Base-by-base conservation (phyloP, 2,329 filamentous ascomycete genomes). In the Periconia sp. region DNA sequence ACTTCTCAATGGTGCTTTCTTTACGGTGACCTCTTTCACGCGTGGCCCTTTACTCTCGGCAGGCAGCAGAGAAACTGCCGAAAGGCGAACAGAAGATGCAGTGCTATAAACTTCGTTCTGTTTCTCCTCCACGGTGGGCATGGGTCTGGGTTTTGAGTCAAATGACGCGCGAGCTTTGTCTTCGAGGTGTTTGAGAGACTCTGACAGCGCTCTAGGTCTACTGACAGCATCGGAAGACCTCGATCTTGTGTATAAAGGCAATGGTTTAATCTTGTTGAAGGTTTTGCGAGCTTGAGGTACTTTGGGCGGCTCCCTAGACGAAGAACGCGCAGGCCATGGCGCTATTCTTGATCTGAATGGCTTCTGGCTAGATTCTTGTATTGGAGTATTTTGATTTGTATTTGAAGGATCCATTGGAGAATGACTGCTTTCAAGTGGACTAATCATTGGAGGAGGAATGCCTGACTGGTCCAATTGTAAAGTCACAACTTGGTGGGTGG, bases 91-190 rank as follows among this genome's bases (percentile, higher is more conserved):
- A 1, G 60, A 62, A 9, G 51, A 48, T 2, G 54, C 59, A 17
- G 61, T 63, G 18, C 65, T 61, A 37, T 60, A 59, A 3, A 59
- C 58, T 41, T 60, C 59, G 7, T 63, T 47, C 7, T 52, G 52
- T 27, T 53, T 57, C 40, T 66, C 62, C 0, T 30, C 50, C 18
- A 63, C 31, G 13, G 43, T 43, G 40, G 61, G 47, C 45, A 61
- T 2, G 47, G 52, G 46, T 49, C 27, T 45, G 13, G 54, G 44
- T 15, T 56, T 17, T 6, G 13, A 48, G 23, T 60, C 58, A 20
- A 47, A 42, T 1, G 58, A 60, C 20, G 50, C 23, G 11, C 47
- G 46, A 14, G 48, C 33, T 18, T 27, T 52, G 17, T 52, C 41
- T 13, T 54, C 52, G 13, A 51, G 49, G 46, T 44, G 31, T 37